Evolutionary conservation across 139 green algal genomes (phyloP).

Genomic region (Chlamydomonas urium): DNA sequence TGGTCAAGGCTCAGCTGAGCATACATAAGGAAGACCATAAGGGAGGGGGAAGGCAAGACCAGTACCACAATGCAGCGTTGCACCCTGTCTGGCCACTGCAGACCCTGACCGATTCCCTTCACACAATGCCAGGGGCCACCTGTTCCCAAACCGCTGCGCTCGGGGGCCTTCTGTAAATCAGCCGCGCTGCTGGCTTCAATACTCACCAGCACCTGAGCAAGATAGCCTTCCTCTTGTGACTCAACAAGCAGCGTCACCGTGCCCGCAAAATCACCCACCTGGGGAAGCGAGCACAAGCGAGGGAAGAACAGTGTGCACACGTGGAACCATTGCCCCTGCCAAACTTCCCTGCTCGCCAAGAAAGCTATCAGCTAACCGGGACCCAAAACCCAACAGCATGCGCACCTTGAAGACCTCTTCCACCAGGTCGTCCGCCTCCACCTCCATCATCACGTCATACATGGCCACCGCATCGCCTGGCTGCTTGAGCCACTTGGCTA

Average conservation of each 20-base stretch:
- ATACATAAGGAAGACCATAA: no score
- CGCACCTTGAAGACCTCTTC: slow-evolving; percentile 17
- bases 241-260: slow-evolving; percentile 24
- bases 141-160: no score
- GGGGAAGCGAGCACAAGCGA: not conserved
- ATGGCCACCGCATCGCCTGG: slow-evolving; percentile 10
- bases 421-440: slow-evolving; percentile 22
- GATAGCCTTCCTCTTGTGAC: slow-evolving; percentile 13
- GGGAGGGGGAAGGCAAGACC: no score
- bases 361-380: not conserved
- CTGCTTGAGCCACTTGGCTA: slow-evolving; percentile 22
- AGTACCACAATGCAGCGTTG: no score
- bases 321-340: not conserved
- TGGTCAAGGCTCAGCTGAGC: no score
- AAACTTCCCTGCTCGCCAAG: not conserved
- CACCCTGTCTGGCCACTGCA: no score
- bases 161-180: no score
- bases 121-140: no score
- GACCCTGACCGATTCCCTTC: no score
- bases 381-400: slow-evolving; percentile 5
- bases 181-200: no score
- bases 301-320: not conserved
- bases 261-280: slow-evolving; percentile 28
- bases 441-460: slow-evolving; percentile 28
- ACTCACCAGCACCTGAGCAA: slow-evolving; percentile 5